Evolutionary conservation across 2,329 filamentous ascomycete species (phyloP), one percentile per base, ranked within the genome.

Genomic region (Ascochyta fabae): DNA sequence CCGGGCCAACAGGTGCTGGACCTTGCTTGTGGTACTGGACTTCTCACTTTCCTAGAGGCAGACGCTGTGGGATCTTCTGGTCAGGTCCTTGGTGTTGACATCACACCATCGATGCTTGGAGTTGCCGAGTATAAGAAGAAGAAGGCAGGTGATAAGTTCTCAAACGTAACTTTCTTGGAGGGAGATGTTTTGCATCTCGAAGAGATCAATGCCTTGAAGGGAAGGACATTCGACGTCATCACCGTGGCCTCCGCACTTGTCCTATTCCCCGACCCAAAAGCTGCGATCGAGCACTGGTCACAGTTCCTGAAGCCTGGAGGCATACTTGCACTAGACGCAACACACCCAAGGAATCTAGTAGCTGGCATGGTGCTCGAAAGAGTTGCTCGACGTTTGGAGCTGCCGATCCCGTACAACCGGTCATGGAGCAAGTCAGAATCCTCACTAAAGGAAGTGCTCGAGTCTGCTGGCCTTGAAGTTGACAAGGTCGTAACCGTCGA

Each of bases 1-100:
- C 65, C 72, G 12, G 78, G 77, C 24, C 72, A 79, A 46, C 53
- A 72, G 22, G 62, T 81, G n/a, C 72, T 81, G 12, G 79, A 81
- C 49, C 67, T 81, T 15, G 79, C 78, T 6, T 80, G 78, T 56
- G 78, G 79, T 4, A 81, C 79, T 6, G 79, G 79, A 5, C 71
- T 80, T 0, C 66, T 80, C 15, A 75, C 73, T 1, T 74, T 79
- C 57, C 68, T 72, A 7, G 75, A 74, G 31, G 69, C 74, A 9
- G 65, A 76, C n/a, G 68, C 61, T 5, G 75, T 80, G 5, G 78
- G 77, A 0, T 54, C 71, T 10, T 52, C 60, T 7, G 78, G 78
- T 9, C 48, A 58, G 7, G 75, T 80, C 1, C 49, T 76, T 9
- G 79, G 77, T 15, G 61, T 80, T 31, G 79, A 81, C 53, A 66